Conservation (phyloP, 495 filamentous ascomycete species). For the Mytilinidion resinicola region DNA sequence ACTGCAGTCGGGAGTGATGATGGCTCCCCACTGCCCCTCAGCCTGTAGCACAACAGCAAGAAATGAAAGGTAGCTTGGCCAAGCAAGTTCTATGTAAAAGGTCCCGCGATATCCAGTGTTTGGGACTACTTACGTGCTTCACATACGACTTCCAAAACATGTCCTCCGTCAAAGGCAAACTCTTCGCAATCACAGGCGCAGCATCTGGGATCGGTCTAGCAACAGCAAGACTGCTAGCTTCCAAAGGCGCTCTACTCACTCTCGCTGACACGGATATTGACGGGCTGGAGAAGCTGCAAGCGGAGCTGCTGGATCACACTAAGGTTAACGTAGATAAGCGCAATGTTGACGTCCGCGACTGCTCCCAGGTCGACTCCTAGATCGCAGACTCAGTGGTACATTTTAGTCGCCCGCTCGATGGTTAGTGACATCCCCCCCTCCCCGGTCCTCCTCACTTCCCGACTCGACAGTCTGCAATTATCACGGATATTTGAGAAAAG, state of each 20-base stretch:
- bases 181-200: conserved; percentile 17
- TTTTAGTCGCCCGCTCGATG: conserved; percentile 30
- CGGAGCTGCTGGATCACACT: conserved; percentile 6
- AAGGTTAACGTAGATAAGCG: conserved; percentile 6
- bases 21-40: too few relatives aligned
- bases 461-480: background rate
- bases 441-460: too few relatives aligned
- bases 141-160: background rate
- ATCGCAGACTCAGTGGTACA: conserved; percentile 39
- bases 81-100: too few relatives aligned
- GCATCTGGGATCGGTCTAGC: conserved; percentile 20
- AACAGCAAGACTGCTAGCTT: conserved; percentile 3
- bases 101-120: too few relatives aligned
- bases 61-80: too few relatives aligned
- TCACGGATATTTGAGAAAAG: background rate
- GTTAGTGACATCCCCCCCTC: background rate
- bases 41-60: too few relatives aligned
- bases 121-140: too few relatives aligned
- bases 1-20: too few relatives aligned
- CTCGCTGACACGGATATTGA: conserved; percentile 14
- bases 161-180: conserved; percentile 13
- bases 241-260: conserved; percentile 8
- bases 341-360: conserved; percentile 1
- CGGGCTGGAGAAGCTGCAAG: conserved; percentile 6
- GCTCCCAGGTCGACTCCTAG: conserved; percentile 42